phyloP scores from a whole-genome alignment of 768 basidiomycete genomes.

The Naganishia kalamii region DNA sequence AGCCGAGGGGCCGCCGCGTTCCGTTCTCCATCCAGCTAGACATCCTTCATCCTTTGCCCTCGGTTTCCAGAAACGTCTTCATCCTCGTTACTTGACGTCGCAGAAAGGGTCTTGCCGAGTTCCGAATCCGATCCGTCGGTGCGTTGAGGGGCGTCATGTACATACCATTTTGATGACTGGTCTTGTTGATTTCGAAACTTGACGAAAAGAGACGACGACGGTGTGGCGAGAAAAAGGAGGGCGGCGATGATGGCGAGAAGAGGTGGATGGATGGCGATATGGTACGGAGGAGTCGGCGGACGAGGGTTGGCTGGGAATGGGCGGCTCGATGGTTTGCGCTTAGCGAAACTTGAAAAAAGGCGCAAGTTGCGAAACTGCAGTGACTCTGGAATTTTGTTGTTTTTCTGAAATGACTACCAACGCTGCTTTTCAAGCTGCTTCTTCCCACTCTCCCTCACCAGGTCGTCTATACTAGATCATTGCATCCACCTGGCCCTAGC shows the following conservation, averaged over 20 bases:
- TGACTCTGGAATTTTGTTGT: no score
- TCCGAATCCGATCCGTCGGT: neutral
- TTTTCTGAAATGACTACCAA: no score
- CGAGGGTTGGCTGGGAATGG: neutral
- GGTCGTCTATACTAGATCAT: no score
- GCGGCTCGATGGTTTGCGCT: no score
- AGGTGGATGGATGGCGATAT: neutral
- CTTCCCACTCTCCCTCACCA: no score
- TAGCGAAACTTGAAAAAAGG: no score
- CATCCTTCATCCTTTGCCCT: neutral
- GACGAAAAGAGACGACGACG: conserved; percentile 19
- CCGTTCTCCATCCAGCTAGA: neutral
- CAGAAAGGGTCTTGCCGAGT: neutral
- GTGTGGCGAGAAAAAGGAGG: conserved; percentile 6
- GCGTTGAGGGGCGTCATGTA: neutral
- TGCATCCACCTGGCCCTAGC: no score
- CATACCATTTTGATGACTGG: conserved; percentile 11
- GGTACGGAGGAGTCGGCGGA: neutral
- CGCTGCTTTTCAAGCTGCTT: no score
- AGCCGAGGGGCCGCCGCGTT: neutral
- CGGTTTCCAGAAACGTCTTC: neutral
- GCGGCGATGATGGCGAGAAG: neutral
- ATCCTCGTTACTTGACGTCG: neutral
- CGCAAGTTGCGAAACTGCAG: no score
- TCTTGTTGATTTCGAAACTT: conserved; percentile 10